A percentile compares a stretch with the other conserved stretches of the same genome.
These are phyloP conservation scores for Stagonosporopsis vannaccii DNA, from an alignment of 2,329 filamentous ascomycete genomes.

Conservation along the genomic window DNA sequence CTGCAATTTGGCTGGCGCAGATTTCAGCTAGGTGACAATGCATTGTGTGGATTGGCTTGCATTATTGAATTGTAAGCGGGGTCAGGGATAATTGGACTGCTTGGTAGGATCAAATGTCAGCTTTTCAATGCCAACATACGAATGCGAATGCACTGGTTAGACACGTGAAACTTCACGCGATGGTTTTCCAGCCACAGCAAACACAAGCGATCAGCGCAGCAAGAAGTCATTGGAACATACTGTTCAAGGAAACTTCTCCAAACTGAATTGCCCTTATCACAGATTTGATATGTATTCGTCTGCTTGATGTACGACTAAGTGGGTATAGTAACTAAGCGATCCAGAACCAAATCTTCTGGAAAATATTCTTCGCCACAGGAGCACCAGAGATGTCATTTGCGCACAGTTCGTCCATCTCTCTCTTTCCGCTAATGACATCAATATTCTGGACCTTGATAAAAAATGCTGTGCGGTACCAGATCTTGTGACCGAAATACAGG, in stretches of 20 bases:
- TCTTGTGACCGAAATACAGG: conserved; percentile 47
- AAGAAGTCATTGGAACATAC: background rate
- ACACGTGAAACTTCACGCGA: background rate
- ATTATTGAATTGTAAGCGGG: background rate
- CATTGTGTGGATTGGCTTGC: conserved; percentile 9
- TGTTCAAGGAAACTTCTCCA: background rate
- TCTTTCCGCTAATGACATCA: conserved; percentile 45
- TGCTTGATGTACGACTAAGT: background rate
- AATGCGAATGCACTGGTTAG: background rate
- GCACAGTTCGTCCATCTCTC: conserved; percentile 48
- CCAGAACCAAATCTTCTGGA: conserved; percentile 48
- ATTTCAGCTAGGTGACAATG: background rate
- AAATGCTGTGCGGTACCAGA: conserved; percentile 38
- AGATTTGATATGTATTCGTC: background rate
- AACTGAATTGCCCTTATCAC: background rate
- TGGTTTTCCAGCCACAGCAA: background rate
- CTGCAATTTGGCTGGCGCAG: conserved; percentile 14
- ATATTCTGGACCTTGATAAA: conserved; percentile 39
- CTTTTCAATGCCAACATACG: background rate
- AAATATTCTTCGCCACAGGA: conserved; percentile 44
- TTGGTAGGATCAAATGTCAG: background rate
- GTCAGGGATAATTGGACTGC: background rate
- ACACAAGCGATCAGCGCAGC: background rate
- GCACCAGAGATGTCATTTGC: conserved; percentile 39
- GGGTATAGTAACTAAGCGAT: conserved; percentile 35